Evolutionary conservation across 2,329 filamentous ascomycete species (phyloP).

Genomic region (Botryosphaeria agaves): DNA sequence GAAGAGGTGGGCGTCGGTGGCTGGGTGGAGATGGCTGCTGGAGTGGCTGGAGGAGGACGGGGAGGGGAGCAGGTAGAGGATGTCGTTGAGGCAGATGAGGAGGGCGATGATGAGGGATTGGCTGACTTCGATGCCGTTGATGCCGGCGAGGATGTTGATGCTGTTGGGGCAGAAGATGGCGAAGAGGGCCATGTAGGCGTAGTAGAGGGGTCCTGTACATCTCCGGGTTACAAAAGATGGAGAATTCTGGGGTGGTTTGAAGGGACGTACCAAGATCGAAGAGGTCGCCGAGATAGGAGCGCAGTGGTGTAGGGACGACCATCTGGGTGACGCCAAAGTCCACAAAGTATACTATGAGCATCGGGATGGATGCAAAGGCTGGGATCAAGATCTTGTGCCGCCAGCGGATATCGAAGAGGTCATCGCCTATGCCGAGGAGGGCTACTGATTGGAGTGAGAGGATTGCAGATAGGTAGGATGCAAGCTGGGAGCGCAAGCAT

Average conservation of each 20-base stretch:
- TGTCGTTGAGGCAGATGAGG: slow-evolving; percentile 73
- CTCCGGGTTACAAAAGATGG: not conserved
- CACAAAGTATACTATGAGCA: slow-evolving; percentile 94
- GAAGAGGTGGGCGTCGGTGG: slow-evolving; percentile 89
- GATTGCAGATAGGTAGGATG: slow-evolving; percentile 86
- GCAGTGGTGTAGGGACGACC: slow-evolving; percentile 73
- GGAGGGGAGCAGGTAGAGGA: slow-evolving; percentile 60
- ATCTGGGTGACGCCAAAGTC: slow-evolving; percentile 96
- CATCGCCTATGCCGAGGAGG: slow-evolving; percentile 83
- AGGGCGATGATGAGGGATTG: slow-evolving; percentile 83
- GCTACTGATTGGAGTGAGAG: slow-evolving; percentile 83
- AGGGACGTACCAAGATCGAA: slow-evolving; percentile 50
- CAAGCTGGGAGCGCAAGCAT: slow-evolving; percentile 40
- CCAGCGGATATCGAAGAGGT: slow-evolving; percentile 96
- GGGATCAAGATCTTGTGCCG: slow-evolving; percentile 98
- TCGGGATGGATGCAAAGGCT: slow-evolving; percentile 78
- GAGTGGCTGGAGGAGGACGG: too few relatives aligned
- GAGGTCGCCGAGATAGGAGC: slow-evolving; percentile 68
- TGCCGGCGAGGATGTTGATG: slow-evolving; percentile 99
- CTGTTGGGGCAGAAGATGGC: slow-evolving; percentile 97
- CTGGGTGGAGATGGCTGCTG: too few relatives aligned
- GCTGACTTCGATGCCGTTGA: slow-evolving; percentile 93
- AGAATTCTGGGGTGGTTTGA: not conserved
- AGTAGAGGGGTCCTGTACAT: slow-evolving; percentile 46
- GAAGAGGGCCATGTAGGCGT: slow-evolving; percentile 89